phyloP scores from a whole-genome alignment of 805 yeast genomes.

The Millerozyma miso region DNA sequence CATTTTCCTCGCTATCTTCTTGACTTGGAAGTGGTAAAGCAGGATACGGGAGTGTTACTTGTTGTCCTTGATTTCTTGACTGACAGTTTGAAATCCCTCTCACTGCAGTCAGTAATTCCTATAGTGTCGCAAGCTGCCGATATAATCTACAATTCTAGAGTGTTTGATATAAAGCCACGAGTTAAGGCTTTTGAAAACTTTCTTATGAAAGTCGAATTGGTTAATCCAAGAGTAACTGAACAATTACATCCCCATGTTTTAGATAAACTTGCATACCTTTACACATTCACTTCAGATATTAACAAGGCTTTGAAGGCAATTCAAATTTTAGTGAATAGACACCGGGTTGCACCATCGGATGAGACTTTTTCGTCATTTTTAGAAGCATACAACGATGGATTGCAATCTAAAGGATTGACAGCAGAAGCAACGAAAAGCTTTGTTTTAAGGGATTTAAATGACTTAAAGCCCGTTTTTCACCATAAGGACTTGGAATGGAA shows the following conservation, averaged over 20 bases:
- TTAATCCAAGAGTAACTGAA: conserved; percentile 9
- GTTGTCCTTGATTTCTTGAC: conserved; percentile 10
- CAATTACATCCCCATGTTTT: conserved; percentile 16
- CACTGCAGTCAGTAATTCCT: conserved; percentile 9
- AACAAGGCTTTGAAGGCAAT: background rate
- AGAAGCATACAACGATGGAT: conserved; percentile 9
- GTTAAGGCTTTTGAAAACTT: conserved; percentile 9
- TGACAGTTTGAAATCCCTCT: conserved; percentile 8
- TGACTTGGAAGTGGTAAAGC: conserved; percentile 7
- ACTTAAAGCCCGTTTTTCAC: conserved; percentile 26
- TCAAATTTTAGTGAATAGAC: background rate
- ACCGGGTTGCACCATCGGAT: conserved; percentile 17
- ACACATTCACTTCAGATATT: conserved; percentile 14
- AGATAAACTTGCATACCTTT: conserved; percentile 20
- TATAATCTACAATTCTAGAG: conserved; percentile 10
- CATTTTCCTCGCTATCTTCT: background rate
- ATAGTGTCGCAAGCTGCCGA: conserved; percentile 11
- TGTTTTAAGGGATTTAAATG: conserved; percentile 16
- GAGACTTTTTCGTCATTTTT: conserved; percentile 19
- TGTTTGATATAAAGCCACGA: conserved; percentile 7
- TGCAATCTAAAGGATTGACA: conserved; percentile 4
- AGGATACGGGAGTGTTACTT: conserved; percentile 7
- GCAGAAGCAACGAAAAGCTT: conserved; percentile 5
- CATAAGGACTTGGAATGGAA: conserved; percentile 16
- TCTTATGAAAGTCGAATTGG: conserved; percentile 7